Conservation (phyloP, 2,329 filamentous ascomycete species). For the Hypoxylon sp. region DNA sequence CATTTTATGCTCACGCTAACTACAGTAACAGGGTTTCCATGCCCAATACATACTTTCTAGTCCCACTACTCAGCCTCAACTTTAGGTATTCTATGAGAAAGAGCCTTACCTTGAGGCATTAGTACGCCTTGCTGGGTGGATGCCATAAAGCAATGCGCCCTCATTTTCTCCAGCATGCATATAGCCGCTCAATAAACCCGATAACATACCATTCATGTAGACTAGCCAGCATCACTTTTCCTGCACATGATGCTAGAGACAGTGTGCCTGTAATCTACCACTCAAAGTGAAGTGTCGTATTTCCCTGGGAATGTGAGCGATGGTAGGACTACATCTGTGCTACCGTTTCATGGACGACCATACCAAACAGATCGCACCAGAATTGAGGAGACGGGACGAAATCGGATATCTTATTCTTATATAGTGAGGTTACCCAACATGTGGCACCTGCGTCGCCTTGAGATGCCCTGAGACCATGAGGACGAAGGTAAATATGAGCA, state of each 20-base stretch:
- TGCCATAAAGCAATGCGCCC: not conserved
- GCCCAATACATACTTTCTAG: not conserved
- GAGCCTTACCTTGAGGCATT: not conserved
- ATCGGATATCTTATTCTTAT: constrained; percentile 5
- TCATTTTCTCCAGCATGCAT: constrained; percentile 23
- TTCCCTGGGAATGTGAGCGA: constrained; percentile 5
- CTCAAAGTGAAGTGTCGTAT: constrained; percentile 12
- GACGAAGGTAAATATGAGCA: constrained; percentile 1
- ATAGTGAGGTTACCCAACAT: constrained; percentile 6
- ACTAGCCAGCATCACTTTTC: not conserved
- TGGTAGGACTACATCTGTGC: constrained; percentile 37
- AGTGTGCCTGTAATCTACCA: constrained; percentile 7
- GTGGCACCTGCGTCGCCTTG: constrained; percentile 7
- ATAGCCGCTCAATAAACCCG: constrained; percentile 20
- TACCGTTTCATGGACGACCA: constrained; percentile 39
- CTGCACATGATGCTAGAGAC: constrained; percentile 7
- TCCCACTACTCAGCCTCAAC: not conserved
- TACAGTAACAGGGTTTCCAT: not conserved
- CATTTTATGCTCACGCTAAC: not conserved
- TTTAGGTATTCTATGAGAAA: not conserved
- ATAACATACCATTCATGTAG: constrained; percentile 1
- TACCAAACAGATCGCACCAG: constrained; percentile 9
- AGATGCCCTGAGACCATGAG: constrained; percentile 11
- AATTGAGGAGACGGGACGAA: constrained; percentile 10
- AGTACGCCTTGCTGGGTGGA: not conserved